Conservation (phyloP, 2,329 filamentous ascomycete genomes). For the Pseudogymnoascus sp. region DNA sequence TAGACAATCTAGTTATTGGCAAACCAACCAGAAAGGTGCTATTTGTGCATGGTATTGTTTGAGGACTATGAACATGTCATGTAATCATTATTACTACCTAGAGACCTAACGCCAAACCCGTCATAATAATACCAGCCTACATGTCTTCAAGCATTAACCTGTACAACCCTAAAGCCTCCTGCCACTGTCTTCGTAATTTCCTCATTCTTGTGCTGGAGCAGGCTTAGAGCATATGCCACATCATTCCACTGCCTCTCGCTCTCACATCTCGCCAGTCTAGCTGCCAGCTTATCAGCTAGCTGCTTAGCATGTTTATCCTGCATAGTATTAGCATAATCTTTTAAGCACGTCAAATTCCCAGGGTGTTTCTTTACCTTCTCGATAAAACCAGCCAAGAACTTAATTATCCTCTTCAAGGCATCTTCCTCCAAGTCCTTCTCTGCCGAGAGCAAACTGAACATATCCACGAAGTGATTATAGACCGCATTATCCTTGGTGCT, state of each 20-base stretch:
- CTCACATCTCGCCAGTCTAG: slow-evolving; percentile 76
- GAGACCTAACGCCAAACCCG: background rate
- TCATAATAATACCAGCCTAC: background rate
- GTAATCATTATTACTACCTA: slow-evolving; percentile 1
- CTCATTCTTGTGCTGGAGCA: slow-evolving; percentile 89
- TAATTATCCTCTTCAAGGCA: slow-evolving; percentile 75
- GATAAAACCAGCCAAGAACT: slow-evolving; percentile 90
- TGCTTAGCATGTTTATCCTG: slow-evolving; percentile 97
- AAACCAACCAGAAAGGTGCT: background rate
- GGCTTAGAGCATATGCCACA: slow-evolving; percentile 81
- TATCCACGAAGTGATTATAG: slow-evolving; percentile 98
- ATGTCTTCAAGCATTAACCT: slow-evolving; percentile 44
- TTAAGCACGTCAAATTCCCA: background rate
- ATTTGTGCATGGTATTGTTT: background rate
- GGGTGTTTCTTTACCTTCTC: slow-evolving; percentile 64
- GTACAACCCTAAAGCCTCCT: slow-evolving; percentile 69
- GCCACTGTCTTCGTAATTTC: slow-evolving; percentile 71
- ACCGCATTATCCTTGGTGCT: slow-evolving; percentile 98
- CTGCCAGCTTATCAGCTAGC: slow-evolving; percentile 84
- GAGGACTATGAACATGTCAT: background rate
- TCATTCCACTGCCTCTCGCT: slow-evolving; percentile 96
- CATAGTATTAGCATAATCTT: slow-evolving; percentile 15
- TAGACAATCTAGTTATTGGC: background rate
- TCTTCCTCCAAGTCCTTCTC: slow-evolving; percentile 78
- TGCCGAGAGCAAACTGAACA: slow-evolving; percentile 88